These are phyloP conservation scores for Vitis cinerea DNA, from an alignment of 164 flowering plant genomes.

Conservation along the genomic window DNA sequence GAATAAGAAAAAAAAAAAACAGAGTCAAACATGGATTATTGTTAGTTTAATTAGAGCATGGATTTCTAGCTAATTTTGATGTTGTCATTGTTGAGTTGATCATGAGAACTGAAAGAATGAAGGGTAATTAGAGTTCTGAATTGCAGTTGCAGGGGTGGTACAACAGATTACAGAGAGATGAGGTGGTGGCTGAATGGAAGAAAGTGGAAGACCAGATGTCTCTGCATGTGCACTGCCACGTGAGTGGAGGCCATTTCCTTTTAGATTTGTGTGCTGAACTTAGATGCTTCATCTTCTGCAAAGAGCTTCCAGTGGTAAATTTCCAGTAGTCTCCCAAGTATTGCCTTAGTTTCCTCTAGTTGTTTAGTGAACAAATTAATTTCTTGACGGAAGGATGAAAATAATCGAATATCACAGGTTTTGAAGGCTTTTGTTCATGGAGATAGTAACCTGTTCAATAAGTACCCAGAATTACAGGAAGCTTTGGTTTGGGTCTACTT, in stretches of 20 bases:
- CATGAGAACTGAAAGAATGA: not conserved
- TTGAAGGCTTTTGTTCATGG: conserved; percentile 90
- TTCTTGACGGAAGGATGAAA: not conserved
- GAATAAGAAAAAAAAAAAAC: too few species aligned
- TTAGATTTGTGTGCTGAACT: conserved; percentile 65
- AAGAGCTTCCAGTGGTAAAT: conserved; percentile 89
- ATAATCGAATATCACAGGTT: conserved; percentile 38
- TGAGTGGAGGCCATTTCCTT: conserved; percentile 89
- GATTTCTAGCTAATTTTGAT: too few species aligned
- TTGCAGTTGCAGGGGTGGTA: conserved; percentile 91
- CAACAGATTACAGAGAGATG: conserved; percentile 80
- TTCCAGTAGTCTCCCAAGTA: too few species aligned
- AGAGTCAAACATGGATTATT: too few species aligned
- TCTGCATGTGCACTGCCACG: conserved; percentile 92
- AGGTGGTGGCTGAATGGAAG: conserved; percentile 97
- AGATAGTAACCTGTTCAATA: conserved; percentile 66
- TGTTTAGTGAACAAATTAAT: not conserved
- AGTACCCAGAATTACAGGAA: conserved; percentile 77
- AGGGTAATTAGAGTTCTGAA: not conserved
- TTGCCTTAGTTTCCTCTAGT: too few species aligned
- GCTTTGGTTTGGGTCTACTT: conserved; percentile 90
- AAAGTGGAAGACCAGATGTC: conserved; percentile 89
- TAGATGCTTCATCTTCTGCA: conserved; percentile 87
- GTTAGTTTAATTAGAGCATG: too few species aligned
- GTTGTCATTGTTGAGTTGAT: not conserved